Evolutionary conservation across 2,329 filamentous ascomycete species (phyloP), one percentile per base, ranked within the genome.

Genomic region (Penicillium sp.): DNA sequence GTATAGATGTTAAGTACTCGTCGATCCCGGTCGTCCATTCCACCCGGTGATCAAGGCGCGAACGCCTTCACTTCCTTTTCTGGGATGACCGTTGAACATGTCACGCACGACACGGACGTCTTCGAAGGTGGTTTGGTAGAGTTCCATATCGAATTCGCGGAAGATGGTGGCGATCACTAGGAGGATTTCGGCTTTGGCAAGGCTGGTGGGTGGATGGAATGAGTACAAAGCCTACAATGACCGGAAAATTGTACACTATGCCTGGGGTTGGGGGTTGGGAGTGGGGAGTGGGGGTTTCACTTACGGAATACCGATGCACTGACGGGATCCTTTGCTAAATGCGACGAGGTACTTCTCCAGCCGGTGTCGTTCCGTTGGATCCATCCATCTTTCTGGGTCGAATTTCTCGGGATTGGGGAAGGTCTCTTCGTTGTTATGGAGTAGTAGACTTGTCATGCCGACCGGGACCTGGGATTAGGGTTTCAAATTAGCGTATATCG

Each of bases 281-380:
- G 28, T 7, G 28, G 37, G 19, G 35, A 14, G 10, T 2, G 22
- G 33, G 51, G 28, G 16, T 13, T 26, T 43, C 52, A 56, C 53
- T 13, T 65, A 74, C 71, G 82, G 79, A 48, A 80, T 79, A 16
- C 82, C 82, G 13, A 80, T 71, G 61, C 82, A 84, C 68, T 78
- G 77, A 25, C 81, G 70, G 3, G 73, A 77, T 0, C 81, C 81
- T 40, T 72, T 74, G 37, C 71, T 71, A 57, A 81, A 81, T 0
- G 74, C 61, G 7, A 80, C 71, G 30, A 80, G 60, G 55, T 76
- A 78, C 28, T 69, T 72, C 26, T 76, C 68, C 10, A 78, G 66
- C 1, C 72, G 69, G 22, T 74, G 67, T 4, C 75, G 73, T 25
- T 71, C 65, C 3, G 69, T 64, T 10, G 69, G 61, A 46, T 73